Percentiles rank a stretch among this genome's conserved stretches.
phyloP scores from a whole-genome alignment of 2,329 filamentous ascomycete species.

The Fusarium chlamydosporum region DNA sequence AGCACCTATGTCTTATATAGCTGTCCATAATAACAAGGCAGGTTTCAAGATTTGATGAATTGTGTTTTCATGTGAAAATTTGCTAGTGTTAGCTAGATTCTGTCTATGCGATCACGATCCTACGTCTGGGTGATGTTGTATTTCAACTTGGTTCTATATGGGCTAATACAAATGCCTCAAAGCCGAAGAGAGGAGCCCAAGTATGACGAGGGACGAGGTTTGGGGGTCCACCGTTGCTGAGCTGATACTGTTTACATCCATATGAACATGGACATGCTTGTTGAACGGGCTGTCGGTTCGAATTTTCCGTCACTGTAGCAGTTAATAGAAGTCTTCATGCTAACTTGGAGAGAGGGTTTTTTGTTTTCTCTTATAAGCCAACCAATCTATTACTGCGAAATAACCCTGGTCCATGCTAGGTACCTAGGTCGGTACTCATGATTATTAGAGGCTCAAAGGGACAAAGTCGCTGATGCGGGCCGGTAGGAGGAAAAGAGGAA shows the following conservation, averaged over 20 bases:
- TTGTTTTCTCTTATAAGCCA: neutral
- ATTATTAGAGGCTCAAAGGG: slow-evolving; percentile 31
- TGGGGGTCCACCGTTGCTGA: slow-evolving; percentile 21
- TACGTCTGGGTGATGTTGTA: neutral
- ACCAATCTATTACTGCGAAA: neutral
- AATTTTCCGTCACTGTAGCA: slow-evolving; percentile 20
- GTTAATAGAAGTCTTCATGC: neutral
- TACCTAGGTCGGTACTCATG: too few relatives aligned
- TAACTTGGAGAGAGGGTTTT: slow-evolving; percentile 1
- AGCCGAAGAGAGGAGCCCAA: slow-evolving; percentile 15
- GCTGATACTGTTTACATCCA: slow-evolving; percentile 10
- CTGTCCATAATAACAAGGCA: slow-evolving; percentile 36
- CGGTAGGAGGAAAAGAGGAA: slow-evolving; percentile 31
- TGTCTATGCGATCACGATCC: slow-evolving; percentile 13
- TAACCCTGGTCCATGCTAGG: slow-evolving; percentile 9
- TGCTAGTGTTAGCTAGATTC: neutral
- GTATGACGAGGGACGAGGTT: slow-evolving; percentile 21
- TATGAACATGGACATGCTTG: slow-evolving; percentile 2
- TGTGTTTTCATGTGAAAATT: neutral
- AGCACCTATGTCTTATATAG: slow-evolving; percentile 33
- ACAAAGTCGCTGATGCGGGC: slow-evolving; percentile 40
- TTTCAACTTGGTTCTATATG: neutral
- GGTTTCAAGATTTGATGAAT: slow-evolving; percentile 10
- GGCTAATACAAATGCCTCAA: slow-evolving; percentile 44
- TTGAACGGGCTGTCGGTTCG: slow-evolving; percentile 39